Evolutionary conservation across 352 stramenopile genomes (phyloP).

Genomic region (Phytophthora ramorum): DNA sequence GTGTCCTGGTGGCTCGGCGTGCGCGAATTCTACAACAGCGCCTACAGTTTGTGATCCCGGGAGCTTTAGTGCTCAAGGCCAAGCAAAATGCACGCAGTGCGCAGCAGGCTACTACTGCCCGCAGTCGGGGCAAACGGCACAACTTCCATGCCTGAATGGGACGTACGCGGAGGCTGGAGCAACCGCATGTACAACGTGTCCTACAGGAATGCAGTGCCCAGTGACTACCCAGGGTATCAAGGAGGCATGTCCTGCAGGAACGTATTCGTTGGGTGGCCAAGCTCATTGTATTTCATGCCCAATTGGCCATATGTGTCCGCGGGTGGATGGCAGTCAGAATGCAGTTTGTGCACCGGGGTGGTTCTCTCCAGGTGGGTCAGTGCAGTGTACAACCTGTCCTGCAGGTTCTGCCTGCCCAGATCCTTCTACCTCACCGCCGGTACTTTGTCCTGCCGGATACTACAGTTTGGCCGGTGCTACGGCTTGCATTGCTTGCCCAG

Average conservation of each 20-base stretch:
- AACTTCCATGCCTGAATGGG: slow-evolving; percentile 55
- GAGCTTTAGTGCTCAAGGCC: slow-evolving; percentile 53
- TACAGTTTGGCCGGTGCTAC: slow-evolving; percentile 67
- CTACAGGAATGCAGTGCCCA: slow-evolving; percentile 69
- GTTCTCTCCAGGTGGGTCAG: slow-evolving; percentile 44
- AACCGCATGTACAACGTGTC: slow-evolving; percentile 54
- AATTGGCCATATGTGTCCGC: slow-evolving; percentile 61
- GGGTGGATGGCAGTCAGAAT: slow-evolving; percentile 56
- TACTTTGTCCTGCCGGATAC: slow-evolving; percentile 57
- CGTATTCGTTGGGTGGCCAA: slow-evolving; percentile 69
- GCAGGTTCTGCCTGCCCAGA: slow-evolving; percentile 62
- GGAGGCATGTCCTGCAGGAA: slow-evolving; percentile 56
- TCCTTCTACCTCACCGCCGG: slow-evolving; percentile 32
- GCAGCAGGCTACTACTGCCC: slow-evolving; percentile 67
- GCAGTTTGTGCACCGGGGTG: slow-evolving; percentile 48
- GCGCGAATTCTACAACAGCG: slow-evolving; percentile 28
- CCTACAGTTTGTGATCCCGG: slow-evolving; percentile 56
- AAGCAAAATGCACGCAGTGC: slow-evolving; percentile 64
- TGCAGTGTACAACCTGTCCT: slow-evolving; percentile 73
- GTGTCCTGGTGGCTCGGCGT: slow-evolving; percentile 53
- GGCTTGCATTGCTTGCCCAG: slow-evolving; percentile 62
- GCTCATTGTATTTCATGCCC: slow-evolving; percentile 54
- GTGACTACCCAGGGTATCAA: slow-evolving; percentile 43
- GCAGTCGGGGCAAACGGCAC: slow-evolving; percentile 45
- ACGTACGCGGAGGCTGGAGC: slow-evolving; percentile 59